A percentile compares a stretch with the other conserved stretches of the same genome.
phyloP scores from a whole-genome alignment of 148 eudicot genomes.

The Vaccinium darrowii region DNA sequence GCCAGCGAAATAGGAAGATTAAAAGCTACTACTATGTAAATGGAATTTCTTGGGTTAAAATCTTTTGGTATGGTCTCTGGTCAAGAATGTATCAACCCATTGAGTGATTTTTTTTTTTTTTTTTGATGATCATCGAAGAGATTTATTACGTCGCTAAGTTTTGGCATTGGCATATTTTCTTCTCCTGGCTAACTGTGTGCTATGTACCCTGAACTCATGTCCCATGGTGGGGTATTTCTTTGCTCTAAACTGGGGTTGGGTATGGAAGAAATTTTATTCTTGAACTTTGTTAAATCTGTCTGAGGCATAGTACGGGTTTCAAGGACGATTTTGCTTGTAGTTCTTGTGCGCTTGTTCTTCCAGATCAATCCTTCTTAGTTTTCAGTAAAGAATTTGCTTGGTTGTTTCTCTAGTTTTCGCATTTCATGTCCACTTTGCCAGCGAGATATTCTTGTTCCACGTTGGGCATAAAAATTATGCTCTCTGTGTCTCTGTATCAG shows the following conservation, averaged over 20 bases:
- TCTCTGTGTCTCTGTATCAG: no score
- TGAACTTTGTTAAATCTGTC: no score
- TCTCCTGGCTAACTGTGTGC: background rate
- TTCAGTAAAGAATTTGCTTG: no score
- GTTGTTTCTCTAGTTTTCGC: no score
- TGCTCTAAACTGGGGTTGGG: background rate
- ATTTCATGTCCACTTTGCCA: no score
- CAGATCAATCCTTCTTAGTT: no score
- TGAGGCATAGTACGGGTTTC: no score
- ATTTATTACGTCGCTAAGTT: background rate
- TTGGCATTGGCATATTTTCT: background rate
- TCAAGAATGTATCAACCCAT: background rate
- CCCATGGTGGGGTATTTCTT: background rate
- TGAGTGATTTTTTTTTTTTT: background rate
- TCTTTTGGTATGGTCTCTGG: background rate
- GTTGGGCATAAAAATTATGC: no score
- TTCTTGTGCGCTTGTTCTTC: no score
- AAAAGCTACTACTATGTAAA: background rate
- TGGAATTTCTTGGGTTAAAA: background rate
- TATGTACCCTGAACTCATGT: background rate
- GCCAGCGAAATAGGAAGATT: background rate
- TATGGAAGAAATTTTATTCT: no score
- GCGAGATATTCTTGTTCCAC: no score
- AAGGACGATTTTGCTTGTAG: no score
- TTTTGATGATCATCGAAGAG: background rate